Evolutionary conservation across 1,284 basidiomycete species (phyloP), one percentile per base, ranked within the genome.

Genomic region (Mycosarcoma mackinlayi): DNA sequence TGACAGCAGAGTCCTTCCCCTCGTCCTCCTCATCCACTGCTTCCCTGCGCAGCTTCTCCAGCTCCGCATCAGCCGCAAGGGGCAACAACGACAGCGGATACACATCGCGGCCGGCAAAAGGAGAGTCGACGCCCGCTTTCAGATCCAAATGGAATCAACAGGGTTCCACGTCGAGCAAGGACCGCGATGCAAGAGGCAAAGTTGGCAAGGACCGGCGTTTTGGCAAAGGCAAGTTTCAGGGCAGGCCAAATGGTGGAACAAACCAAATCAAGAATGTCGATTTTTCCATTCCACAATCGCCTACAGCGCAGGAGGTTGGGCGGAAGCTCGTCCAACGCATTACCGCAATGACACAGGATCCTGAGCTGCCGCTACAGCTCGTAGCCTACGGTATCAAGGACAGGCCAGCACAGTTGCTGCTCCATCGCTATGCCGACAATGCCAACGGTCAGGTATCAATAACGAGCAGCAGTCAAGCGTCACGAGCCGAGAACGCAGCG

Each of bases 301-400:
- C 61, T 3, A 61, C 61, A 2, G 61, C 48, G 1, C 67, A 64
- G 24, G 42, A 60, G 11, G 67, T 70, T 7, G 67, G 38, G 0
- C 25, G 67, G 4, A 46, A 50, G 28, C 48, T 71, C 8, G 55
- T 54, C 6, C 55, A 62, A 5, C 48, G 48, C 44, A 35, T 66
- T 2, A 37, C 24, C 1, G 48, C 63, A 0, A 39, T 71, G 39
- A 5, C 18, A 0, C 30, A 52, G 16, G 46, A 61, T 27, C 55
- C 61, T 2, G 50, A 66, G 2, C 23, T 72, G 27, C 55, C 55
- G 0, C 27, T 34, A 4, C 58, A 66, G 37, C 57, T 72, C 5
- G 58, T 56, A 2, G 53, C 54, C 9, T 71, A 71, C 25, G 68
- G 68, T 3, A 35, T 71, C 41, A 71, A 66, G 18, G 68, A 56